These are phyloP conservation scores for Polyporus arcularius DNA, from an alignment of 768 basidiomycete species.

Conservation along the genomic window DNA sequence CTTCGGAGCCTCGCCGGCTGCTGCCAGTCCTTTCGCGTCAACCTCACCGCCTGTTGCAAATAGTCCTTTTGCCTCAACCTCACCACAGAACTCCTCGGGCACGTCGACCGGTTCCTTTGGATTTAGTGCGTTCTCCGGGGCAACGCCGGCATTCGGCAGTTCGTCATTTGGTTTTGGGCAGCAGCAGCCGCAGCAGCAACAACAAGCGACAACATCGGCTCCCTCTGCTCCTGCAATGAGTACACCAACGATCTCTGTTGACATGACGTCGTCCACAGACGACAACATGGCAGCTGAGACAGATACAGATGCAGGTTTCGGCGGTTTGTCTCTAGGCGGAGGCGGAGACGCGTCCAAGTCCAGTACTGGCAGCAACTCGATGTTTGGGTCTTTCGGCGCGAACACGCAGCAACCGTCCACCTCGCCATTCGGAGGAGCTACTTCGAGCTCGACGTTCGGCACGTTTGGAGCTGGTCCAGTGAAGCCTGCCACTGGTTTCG, in stretches of 20 bases:
- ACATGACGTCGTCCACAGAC: conserved; percentile 16
- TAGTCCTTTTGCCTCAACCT: conserved; percentile 20
- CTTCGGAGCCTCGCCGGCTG: conserved; percentile 8
- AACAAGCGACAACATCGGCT: not conserved
- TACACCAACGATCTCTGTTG: conserved; percentile 8
- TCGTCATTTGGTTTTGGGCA: conserved; percentile 14
- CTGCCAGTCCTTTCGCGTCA: conserved; percentile 22
- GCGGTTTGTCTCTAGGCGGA: conserved; percentile 30
- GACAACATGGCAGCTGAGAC: conserved; percentile 25
- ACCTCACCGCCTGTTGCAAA: conserved; percentile 8
- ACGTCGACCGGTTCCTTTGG: conserved; percentile 9
- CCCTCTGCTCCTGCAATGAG: conserved; percentile 2
- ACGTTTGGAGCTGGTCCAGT: conserved; percentile 11
- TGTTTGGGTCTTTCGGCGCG: conserved; percentile 29
- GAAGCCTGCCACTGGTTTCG: conserved; percentile 31
- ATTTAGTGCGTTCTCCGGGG: conserved; percentile 28
- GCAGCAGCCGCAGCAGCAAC: conserved; percentile 3
- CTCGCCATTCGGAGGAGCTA: conserved; percentile 18
- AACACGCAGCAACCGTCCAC: conserved; percentile 7
- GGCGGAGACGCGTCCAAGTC: conserved; percentile 15
- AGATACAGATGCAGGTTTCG: conserved; percentile 24
- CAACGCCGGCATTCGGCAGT: conserved; percentile 27
- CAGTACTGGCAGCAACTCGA: conserved; percentile 13
- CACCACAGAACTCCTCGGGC: conserved; percentile 8
- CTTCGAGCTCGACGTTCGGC: conserved; percentile 11